Percentiles rank a stretch among this genome's conserved stretches.
phyloP scores from a whole-genome alignment of 495 filamentous ascomycete genomes.

The Diplogelasinospora grovesii region DNA sequence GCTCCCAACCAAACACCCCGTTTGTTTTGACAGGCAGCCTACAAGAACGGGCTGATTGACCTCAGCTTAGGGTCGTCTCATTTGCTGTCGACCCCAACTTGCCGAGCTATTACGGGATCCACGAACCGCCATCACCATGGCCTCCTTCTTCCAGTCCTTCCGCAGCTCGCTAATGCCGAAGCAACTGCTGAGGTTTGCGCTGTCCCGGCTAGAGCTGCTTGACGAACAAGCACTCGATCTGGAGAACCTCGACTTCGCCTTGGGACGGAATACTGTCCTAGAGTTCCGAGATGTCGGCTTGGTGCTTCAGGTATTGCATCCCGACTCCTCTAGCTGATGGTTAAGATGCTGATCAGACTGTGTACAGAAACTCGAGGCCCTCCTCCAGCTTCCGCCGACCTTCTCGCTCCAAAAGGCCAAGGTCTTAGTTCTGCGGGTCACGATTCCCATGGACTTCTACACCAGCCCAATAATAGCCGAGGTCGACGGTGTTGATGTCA shows the following conservation, averaged over 20 bases:
- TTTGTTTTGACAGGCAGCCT: no score
- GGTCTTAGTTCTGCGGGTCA: slow-evolving; percentile 63
- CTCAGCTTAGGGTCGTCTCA: not conserved
- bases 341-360: not conserved
- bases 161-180: slow-evolving; percentile 65
- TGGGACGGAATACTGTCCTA: slow-evolving; percentile 68
- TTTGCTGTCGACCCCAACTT: not conserved
- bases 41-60: not conserved
- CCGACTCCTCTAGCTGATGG: not conserved
- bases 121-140: slow-evolving; percentile 41
- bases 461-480: slow-evolving; percentile 71
- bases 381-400: slow-evolving; percentile 63
- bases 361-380: slow-evolving; percentile 61
- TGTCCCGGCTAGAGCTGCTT: slow-evolving; percentile 72
- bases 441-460: slow-evolving; percentile 75
- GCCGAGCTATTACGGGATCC: no score
- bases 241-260: slow-evolving; percentile 69
- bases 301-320: slow-evolving; percentile 52
- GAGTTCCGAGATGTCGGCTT: slow-evolving; percentile 78
- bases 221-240: slow-evolving; percentile 74
- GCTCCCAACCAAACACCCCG: no score
- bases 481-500: slow-evolving; percentile 67
- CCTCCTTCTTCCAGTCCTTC: slow-evolving; percentile 60
- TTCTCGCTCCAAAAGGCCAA: slow-evolving; percentile 64
- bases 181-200: slow-evolving; percentile 69